Conservation (phyloP, 148 eudicot genomes). For the Rheum nobile region DNA sequence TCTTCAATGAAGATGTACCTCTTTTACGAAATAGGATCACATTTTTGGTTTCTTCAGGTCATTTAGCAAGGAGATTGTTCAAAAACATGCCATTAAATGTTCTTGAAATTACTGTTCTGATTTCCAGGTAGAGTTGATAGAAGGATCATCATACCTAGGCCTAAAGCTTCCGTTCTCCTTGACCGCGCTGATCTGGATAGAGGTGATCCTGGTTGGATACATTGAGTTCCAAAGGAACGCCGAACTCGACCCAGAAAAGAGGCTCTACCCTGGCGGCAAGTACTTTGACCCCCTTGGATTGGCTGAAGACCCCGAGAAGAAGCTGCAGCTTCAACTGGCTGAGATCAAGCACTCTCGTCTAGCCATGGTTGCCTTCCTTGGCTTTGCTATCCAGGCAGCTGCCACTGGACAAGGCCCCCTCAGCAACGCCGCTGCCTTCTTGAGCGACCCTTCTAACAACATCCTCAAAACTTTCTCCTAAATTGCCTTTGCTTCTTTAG, state of each 20-base stretch:
- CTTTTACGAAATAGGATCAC: neutral
- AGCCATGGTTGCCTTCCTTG: constrained; percentile 87
- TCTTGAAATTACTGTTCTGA: neutral
- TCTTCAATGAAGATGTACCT: neutral
- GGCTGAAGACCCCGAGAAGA: constrained; percentile 85
- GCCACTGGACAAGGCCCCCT: constrained; percentile 97
- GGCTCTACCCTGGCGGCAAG: constrained; percentile 77
- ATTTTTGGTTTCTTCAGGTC: neutral
- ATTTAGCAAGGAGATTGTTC: too few species aligned
- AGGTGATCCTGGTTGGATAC: constrained; percentile 68
- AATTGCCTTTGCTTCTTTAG: neutral
- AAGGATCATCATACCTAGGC: constrained; percentile 90
- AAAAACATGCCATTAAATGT: neutral
- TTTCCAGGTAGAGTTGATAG: constrained; percentile 71
- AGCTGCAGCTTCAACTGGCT: constrained; percentile 59
- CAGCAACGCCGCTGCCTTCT: constrained; percentile 79
- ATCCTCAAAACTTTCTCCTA: constrained; percentile 28
- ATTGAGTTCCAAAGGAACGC: constrained; percentile 91
- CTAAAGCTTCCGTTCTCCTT: constrained; percentile 88
- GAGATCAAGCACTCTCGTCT: constrained; percentile 94
- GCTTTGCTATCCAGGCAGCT: constrained; percentile 86
- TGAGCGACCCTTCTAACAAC: constrained; percentile 67
- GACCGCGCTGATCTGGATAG: constrained; percentile 70
- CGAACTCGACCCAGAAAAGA: constrained; percentile 80
- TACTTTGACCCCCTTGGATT: constrained; percentile 83